Base-by-base conservation (phyloP, 352 stramenopile species). In the Halophytophthora polymorphica region DNA sequence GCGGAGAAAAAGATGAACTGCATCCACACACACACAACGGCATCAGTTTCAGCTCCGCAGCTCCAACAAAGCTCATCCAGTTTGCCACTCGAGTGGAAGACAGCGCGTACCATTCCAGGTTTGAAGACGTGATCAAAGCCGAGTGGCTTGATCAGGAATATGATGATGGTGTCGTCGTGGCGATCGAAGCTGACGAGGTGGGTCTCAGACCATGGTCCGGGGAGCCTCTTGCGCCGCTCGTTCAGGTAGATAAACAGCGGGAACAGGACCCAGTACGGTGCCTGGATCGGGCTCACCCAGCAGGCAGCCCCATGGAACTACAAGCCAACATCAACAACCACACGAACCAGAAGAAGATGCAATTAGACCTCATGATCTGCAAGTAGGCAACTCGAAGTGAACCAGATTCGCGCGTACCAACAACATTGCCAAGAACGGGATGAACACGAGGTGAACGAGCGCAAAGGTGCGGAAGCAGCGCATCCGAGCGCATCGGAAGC, bases 1-100 rank as follows among this genome's bases (percentile, higher is more conserved):
- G 88, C 57, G 31, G 84, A 67, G n/a, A 93, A 22, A 42, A 87
- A 89, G 6, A 80, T 54, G 66, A 89, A 93, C 33, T 62, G 74
- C 37, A 35, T 2, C 55, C n/a, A 14, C 2, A 35, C 4, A 21
- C 25, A 31, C 14, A 23, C 14, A 31, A 29, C 23, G 37, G 23
- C 12, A 48, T 38, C 23, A 43, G 6, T 8, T 53, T 8, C 25
- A 31, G 8, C 25, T 31, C 25, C 4, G 25, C 25, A 31, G 4
- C 25, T 10, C 25, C n/a, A n/a, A n/a, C n/a, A n/a, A 31, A 4
- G 25, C 8, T 4, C 25, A 31, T 31, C 25, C 25, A 8, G 25
- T 31, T 31, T 31, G 25, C 8, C 25, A 4, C 8, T 4, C 4
- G 25, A 17, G 33, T 38, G 33, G 13, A 17, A 17, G 15, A 10